Conservation (phyloP, 2,329 filamentous ascomycete species). For the Mycosphaerella arachidis region DNA sequence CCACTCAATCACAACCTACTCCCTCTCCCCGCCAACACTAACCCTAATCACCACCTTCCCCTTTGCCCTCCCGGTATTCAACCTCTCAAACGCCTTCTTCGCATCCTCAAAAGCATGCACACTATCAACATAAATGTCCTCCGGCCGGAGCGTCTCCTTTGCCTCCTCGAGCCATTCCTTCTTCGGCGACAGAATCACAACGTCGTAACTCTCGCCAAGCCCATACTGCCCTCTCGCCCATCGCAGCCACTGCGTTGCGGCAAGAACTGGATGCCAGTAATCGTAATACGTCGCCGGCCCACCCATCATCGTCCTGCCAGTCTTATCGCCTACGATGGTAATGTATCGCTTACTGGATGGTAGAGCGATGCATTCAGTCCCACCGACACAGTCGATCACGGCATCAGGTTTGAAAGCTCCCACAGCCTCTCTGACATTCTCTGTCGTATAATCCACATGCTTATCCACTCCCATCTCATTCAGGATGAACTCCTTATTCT, state of each 20-base stretch:
- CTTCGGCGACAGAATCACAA: slow-evolving; percentile 41
- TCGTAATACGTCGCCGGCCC: slow-evolving; percentile 32
- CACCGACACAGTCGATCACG: slow-evolving; percentile 58
- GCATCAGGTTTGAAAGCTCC: slow-evolving; percentile 50
- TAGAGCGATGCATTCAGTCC: slow-evolving; percentile 32
- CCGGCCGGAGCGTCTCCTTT: slow-evolving; percentile 48
- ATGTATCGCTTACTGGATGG: slow-evolving; percentile 47
- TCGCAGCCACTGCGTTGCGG: slow-evolving; percentile 27
- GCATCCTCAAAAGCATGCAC: slow-evolving; percentile 55
- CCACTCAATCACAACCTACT: not conserved
- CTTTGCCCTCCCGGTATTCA: slow-evolving; percentile 32
- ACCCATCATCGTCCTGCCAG: slow-evolving; percentile 31
- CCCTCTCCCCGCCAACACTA: slow-evolving; percentile 1
- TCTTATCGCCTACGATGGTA: slow-evolving; percentile 41
- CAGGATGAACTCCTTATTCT: slow-evolving; percentile 54
- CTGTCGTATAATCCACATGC: slow-evolving; percentile 56
- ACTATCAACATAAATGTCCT: slow-evolving; percentile 55
- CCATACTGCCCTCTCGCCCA: slow-evolving; percentile 39
- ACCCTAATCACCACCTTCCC: slow-evolving; percentile 33
- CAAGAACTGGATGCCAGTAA: slow-evolving; percentile 20
- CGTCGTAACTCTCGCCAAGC: slow-evolving; percentile 35
- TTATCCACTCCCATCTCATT: slow-evolving; percentile 57
- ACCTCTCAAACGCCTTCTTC: slow-evolving; percentile 32
- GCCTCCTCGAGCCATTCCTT: slow-evolving; percentile 50
- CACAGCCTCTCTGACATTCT: slow-evolving; percentile 48